phyloP scores from a whole-genome alignment of 345 rosid species.

The Nephelium lappaceum region DNA sequence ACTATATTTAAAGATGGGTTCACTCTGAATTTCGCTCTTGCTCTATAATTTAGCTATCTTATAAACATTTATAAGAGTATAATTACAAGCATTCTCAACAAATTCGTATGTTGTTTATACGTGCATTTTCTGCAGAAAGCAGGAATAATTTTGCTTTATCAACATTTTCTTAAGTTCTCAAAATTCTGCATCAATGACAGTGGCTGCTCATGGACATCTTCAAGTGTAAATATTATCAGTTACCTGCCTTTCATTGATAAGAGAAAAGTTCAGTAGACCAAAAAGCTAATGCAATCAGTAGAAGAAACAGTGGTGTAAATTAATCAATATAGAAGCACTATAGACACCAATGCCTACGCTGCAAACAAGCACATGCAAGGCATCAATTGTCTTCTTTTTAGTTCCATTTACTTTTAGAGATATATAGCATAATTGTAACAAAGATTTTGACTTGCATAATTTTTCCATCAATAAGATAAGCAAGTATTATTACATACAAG shows the following conservation, averaged over 20 bases:
- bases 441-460: constrained; percentile 4
- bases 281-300: too few species aligned
- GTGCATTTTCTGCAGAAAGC: not conserved
- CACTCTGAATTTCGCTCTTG: not conserved
- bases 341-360: not conserved
- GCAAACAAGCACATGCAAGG: not conserved
- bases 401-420: not conserved
- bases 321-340: too few species aligned
- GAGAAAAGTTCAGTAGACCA: too few species aligned
- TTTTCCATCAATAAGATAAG: constrained; percentile 1
- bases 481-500: constrained; percentile 18
- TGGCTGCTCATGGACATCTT: too few species aligned
- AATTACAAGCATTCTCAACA: not conserved
- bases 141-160: too few species aligned
- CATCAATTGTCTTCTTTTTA: not conserved
- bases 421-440: not conserved
- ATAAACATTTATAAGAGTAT: not conserved
- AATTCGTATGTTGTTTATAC: not conserved
- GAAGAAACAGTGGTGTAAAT: too few species aligned
- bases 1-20: constrained; percentile 3
- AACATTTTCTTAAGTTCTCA: too few species aligned
- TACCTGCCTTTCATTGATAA: too few species aligned
- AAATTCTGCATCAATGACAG: too few species aligned
- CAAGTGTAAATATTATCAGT: too few species aligned
- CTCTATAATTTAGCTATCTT: not conserved